These are phyloP conservation scores for Carex scoparia DNA, from an alignment of 176 grass and related monocot genomes.

Conservation along the genomic window DNA sequence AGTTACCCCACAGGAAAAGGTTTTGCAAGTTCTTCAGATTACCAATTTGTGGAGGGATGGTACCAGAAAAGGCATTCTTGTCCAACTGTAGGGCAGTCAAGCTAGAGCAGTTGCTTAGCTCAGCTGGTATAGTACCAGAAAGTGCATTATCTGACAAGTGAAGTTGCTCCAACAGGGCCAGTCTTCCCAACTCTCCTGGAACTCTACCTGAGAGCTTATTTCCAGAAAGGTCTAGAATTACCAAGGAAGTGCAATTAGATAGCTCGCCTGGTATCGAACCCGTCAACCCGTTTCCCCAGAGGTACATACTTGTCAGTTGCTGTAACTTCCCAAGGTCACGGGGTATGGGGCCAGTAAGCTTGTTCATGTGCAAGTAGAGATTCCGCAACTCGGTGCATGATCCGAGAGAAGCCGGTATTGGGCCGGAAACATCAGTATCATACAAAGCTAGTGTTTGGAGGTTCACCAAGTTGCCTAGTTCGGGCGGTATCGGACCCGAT, in stretches of 20 bases:
- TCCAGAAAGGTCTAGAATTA: slow-evolving; percentile 69
- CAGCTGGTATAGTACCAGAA: slow-evolving; percentile 42
- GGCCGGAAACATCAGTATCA: slow-evolving; percentile 66
- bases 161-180: slow-evolving; percentile 62
- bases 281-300: slow-evolving; percentile 69
- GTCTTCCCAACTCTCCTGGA: slow-evolving; percentile 46
- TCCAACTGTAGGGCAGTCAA: slow-evolving; percentile 74
- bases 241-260: slow-evolving; percentile 60
- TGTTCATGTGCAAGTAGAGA: slow-evolving; percentile 87
- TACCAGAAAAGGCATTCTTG: slow-evolving; percentile 56
- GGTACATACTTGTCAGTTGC: slow-evolving; percentile 78
- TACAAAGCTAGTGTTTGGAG: slow-evolving; percentile 80
- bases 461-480: slow-evolving; percentile 67
- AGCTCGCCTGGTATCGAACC: slow-evolving; percentile 60
- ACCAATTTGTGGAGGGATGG: slow-evolving; percentile 51
- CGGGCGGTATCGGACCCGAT: slow-evolving; percentile 65
- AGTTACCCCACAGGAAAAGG: slow-evolving; percentile 82
- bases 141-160: slow-evolving; percentile 83
- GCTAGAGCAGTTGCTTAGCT: slow-evolving; percentile 71
- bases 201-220: slow-evolving; percentile 66
- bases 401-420: slow-evolving; percentile 57
- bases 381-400: slow-evolving; percentile 71
- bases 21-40: slow-evolving; percentile 60
- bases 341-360: slow-evolving; percentile 60
- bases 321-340: slow-evolving; percentile 61